phyloP scores from a whole-genome alignment of 805 yeast species.

The Ogataea sp. region DNA sequence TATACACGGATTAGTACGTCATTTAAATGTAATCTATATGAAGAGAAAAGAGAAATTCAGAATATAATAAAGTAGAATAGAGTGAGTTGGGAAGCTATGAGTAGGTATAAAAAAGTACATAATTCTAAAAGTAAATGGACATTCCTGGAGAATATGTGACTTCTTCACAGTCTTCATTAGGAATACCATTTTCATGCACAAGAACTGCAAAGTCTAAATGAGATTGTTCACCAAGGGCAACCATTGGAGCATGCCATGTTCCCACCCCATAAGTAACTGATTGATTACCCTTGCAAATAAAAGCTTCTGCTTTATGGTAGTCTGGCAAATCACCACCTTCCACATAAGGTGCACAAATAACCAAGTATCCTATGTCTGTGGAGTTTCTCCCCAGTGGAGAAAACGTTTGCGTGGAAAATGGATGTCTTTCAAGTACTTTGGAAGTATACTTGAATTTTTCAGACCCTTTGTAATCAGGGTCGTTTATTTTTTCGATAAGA shows the following conservation, averaged over 20 bases:
- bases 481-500: constrained; percentile 27
- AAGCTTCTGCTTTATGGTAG: constrained; percentile 52
- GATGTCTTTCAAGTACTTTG: constrained; percentile 84
- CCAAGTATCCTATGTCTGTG: constrained; percentile 51
- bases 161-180: constrained; percentile 78
- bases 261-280: constrained; percentile 83
- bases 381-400: constrained; percentile 73
- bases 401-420: constrained; percentile 81
- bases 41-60: not conserved
- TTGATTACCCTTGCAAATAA: constrained; percentile 72
- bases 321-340: constrained; percentile 48
- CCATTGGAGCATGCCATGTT: constrained; percentile 97
- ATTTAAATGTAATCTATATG: not conserved
- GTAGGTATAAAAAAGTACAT: not conserved
- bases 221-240: constrained; percentile 52
- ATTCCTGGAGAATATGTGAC: constrained; percentile 59
- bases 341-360: constrained; percentile 64
- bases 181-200: constrained; percentile 74
- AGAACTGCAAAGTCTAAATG: constrained; percentile 78
- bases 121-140: constrained; percentile 20
- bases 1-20: too few relatives aligned
- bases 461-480: not conserved
- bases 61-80: too few relatives aligned
- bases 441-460: constrained; percentile 31
- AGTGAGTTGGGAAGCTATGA: too few relatives aligned